phyloP scores from a whole-genome alignment of 2,329 filamentous ascomycete species.

The Diaporthe nobilis region DNA sequence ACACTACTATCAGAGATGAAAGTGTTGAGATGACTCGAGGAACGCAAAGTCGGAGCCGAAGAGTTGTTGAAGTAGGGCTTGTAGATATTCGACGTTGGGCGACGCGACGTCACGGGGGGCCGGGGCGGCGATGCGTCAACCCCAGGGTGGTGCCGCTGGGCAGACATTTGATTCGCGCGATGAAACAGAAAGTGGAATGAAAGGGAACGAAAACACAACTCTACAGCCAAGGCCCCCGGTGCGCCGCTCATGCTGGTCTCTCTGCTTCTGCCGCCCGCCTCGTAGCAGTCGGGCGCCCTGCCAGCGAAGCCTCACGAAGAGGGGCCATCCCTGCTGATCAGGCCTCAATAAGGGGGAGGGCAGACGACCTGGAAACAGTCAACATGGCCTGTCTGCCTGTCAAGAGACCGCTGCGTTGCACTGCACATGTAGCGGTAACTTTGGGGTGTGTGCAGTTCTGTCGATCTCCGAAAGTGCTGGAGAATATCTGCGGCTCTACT shows the following conservation, averaged over 20 bases:
- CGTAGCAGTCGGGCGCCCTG: conserved; percentile 27
- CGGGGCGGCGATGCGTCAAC: conserved; percentile 31
- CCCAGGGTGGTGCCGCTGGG: conserved; percentile 28
- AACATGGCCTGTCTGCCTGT: conserved; percentile 31
- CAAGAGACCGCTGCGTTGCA: conserved; percentile 37
- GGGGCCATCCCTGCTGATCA: conserved; percentile 41
- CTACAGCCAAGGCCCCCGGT: conserved; percentile 21
- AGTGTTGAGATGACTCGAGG: background rate
- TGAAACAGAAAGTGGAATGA: conserved; percentile 13
- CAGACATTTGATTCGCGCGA: conserved; percentile 32
- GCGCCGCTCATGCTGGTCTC: background rate
- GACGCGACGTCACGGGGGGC: conserved; percentile 28
- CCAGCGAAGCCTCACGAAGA: conserved; percentile 33
- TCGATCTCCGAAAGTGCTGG: conserved; percentile 35
- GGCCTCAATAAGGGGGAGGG: conserved; percentile 37
- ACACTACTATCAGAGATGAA: background rate
- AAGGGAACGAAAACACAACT: conserved; percentile 17
- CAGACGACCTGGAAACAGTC: conserved; percentile 26
- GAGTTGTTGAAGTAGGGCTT: conserved; percentile 10
- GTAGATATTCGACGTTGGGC: conserved; percentile 28
- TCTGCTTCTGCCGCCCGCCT: conserved; percentile 19
- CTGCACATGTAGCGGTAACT: conserved; percentile 29
- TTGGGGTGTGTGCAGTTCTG: conserved; percentile 25
- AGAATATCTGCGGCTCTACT: conserved; percentile 35
- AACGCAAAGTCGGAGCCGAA: background rate